Evolutionary conservation across 768 basidiomycete genomes (phyloP), one percentile per base, ranked within the genome.

Genomic region (Mycena latifolia): DNA sequence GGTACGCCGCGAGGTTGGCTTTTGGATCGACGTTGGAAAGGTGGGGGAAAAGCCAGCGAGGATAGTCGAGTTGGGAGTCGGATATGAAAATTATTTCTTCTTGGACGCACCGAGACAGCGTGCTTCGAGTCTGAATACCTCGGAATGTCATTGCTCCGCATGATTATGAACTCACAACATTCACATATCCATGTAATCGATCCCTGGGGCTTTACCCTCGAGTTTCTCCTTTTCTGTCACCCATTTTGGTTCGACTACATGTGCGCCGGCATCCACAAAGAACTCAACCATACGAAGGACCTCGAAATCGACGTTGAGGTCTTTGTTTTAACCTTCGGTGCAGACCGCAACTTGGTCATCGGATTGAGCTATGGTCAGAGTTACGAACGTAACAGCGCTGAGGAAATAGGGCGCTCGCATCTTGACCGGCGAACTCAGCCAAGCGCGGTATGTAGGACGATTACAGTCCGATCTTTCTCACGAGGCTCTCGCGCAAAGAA

Each of bases 1-100:
- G 71, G 74, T 85, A 89, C 61, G 82, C 82, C 2, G 85, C 72
- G 0, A 74, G 68, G 43, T 67, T 68, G 22, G 61, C 39, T 24
- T 63, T 31, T 67, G 75, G 69, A 22, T 69, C 69, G 25, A 33
- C 24, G 20, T 24, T 59, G 14, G 55, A 62, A 25, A 70, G 55
- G 5, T 24, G 33, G 20, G 59, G 50, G 22, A 71, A 50, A 2
- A 69, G 2, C 10, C 25, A 6, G 31, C 22, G 6, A 66, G 63
- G 20, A 71, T 55, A 2, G 51, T 59, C 11, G 63, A 56, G 55
- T 60, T 61, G 2, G 65, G 65, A 33, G 64, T 8, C 22, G 66
- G 66, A n/a, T 67, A 70, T 5, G 61, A 52, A 51, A 47, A 65
- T 28, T 43, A 47, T n/a, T 27, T 18, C 51, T 67, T 67, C 27